Evolutionary conservation across 208 protist genomes (phyloP), one percentile per base, ranked within the genome.

Genomic region (Tritrichomonas foetus): DNA sequence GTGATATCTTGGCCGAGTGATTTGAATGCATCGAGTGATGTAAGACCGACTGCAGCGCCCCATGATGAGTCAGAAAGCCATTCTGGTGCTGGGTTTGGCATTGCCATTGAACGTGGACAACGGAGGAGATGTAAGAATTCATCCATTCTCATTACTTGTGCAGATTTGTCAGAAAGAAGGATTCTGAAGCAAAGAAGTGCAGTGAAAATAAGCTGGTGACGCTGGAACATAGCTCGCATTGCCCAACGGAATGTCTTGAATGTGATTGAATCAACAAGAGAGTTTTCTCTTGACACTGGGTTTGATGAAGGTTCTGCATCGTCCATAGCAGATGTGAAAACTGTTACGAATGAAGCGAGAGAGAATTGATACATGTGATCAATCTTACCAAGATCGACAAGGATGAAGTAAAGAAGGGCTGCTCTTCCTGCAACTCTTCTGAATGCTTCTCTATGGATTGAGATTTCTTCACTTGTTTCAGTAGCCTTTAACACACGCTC

Each of bases 331-430:
- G 61, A 66, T 22, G 47, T 97, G 96, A 99, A 99, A 14, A 99
- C 96, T 30, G 97, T 95, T 74, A 99, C 98, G 96, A 99, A 99
- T 5, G 97, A 97, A 94, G 99, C 98, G 2, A 99, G 96, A 33
- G 98, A 98, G 94, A 99, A 99, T 95, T 99, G 98, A 96, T 99
- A 99, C 98, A 99, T 99, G 55, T 97, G 97, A 95, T 99, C 98
- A 93, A 99, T 98, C 27, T 95, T 96, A 66, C 97, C 96, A 27
- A 99, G 95, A 95, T 99, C 98, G 27, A 97, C 96, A 3, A 99
- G 95, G 36, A 99, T 97, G 94, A 99, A 99, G 95, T 98, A 99
- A 20, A 99, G 96, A 61, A 99, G 97, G 0, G 98, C 98, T 30
- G 98, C 98, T 30, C 98, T 96, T 22, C 95, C 89, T 2, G 98